Base-by-base conservation (phyloP, 192 early-diverging fungal species). In the Mortierella antarctica region DNA sequence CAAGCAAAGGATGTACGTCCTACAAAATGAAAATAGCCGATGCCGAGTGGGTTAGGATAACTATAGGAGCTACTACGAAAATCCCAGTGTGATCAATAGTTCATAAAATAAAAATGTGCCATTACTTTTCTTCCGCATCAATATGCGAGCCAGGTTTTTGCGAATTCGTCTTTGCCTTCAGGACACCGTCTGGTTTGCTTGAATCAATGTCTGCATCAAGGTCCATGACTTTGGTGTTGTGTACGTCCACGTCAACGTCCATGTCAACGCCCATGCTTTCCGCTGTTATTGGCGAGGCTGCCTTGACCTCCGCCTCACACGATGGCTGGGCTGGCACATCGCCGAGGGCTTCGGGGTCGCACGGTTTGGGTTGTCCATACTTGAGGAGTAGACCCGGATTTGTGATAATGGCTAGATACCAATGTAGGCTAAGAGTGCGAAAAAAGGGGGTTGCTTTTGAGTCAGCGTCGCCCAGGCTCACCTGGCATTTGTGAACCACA, bases 371-470 rank as follows among this genome's bases (percentile, higher is more conserved):
- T 40, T 18, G 50, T 7, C 42, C 50, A 42, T 46, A 54, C 49
- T 70, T 52, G n/a, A 76, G 67, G 6, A 91, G 62, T 12, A 82
- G 67, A 7, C 90, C 86, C 4, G 93, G 89, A 65, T 97, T 94
- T 76, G 79, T 85, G 18, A 97, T 91, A 3, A 97, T 82, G 51
- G 91, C 93, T 21, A 95, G 84, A 74, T 97, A 96, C 96, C 96
- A 97, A 65, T 97, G 96, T 50, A 93, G 84, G 60, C 90, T 89
- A 10, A 31, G 2, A n/a, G 23, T 15, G 5, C 14, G 18, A n/a
- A 18, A 44, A 42, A 47, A 40, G 14, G 41, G 11, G 5, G 11
- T 42, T 60, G 31, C 31, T 0, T 8, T 51, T 51, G 15, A n/a
- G 31, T 31, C 31, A 31, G 31, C 31, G 31, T 31, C 31, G 31